Evolutionary conservation across 768 basidiomycete genomes (phyloP), one percentile per base, ranked within the genome.

Genomic region (Pleurotus giganteus): DNA sequence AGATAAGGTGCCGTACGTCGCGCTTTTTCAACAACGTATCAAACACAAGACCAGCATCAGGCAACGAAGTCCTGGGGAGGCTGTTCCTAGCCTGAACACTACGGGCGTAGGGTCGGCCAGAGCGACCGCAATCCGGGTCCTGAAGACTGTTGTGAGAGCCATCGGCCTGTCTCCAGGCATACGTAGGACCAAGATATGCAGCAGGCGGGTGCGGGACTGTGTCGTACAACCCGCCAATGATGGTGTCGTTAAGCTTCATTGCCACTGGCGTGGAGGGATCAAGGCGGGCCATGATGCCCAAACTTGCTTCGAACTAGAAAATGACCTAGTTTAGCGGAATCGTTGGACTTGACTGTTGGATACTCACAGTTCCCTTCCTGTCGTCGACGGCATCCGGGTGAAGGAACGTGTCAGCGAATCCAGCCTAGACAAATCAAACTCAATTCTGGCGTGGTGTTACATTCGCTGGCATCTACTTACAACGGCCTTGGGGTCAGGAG

Each of bases 21-120:
- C 55, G 72, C 50, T 65, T 63, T 66, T 74, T 63, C 21, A 90
- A 66, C 19, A 90, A 74, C 2, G 73, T 70, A 57, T 90, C 88
- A 53, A 86, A 90, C 24, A 90, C 71, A 1, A 84, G 59, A 0
- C 76, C 79, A 13, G 86, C 69, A 57, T 84, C 83, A 12, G 85
- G 85, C 2, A 84, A 74, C 8, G 74, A 66, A 37, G 69, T 63
- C 32, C 67, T 63, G 0, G 79, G 71, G 27, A 77, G 57, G 7
- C 74, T 71, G 32, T 68, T 67, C 45, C 73, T 70, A 26, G 70
- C 73, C 57, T 76, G 78, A 1, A 82, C 81, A 57, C 74, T 79
- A 8, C 83, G 72, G 0, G 82, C 76, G 60, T 84, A 85, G 0
- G 81, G 76, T 24, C 65, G 72, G 8, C 80, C 77, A 0, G 80